Conservation (phyloP, 2,329 filamentous ascomycete species). For the Colletotrichum cordylinicola region DNA sequence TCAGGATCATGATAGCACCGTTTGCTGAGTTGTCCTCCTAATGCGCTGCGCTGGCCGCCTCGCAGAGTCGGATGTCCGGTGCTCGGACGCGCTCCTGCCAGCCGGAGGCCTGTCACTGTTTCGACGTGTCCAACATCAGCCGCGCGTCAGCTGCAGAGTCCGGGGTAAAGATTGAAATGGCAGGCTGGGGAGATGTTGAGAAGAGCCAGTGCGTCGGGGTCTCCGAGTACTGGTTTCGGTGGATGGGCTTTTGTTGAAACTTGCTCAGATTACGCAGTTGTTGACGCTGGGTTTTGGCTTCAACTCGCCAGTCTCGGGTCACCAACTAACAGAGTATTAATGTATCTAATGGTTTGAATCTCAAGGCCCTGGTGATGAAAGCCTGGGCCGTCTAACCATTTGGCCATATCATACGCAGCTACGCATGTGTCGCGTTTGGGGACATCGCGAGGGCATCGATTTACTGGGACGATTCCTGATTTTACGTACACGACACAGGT, state of each 20-base stretch:
- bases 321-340: not conserved
- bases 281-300: not conserved
- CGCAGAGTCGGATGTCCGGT: not conserved
- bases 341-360: not conserved
- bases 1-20: not conserved
- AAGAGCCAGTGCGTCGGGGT: not conserved
- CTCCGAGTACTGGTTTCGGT: not conserved
- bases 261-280: not conserved
- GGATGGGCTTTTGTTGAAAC: not conserved
- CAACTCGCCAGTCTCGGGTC: not conserved
- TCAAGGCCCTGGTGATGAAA: not conserved
- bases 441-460: not conserved
- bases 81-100: constrained; percentile 1
- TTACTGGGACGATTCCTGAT: not conserved
- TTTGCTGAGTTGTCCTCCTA: not conserved
- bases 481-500: not conserved
- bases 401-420: not conserved
- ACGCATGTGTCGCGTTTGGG: not conserved
- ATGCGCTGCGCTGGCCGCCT: not conserved
- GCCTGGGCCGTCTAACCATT: not conserved
- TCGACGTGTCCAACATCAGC: not conserved
- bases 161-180: not conserved
- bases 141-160: not conserved
- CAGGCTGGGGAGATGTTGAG: not conserved
- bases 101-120: not conserved